phyloP scores from a whole-genome alignment of 1,284 basidiomycete genomes.

The Anthracocystis panici-leucophaei region DNA sequence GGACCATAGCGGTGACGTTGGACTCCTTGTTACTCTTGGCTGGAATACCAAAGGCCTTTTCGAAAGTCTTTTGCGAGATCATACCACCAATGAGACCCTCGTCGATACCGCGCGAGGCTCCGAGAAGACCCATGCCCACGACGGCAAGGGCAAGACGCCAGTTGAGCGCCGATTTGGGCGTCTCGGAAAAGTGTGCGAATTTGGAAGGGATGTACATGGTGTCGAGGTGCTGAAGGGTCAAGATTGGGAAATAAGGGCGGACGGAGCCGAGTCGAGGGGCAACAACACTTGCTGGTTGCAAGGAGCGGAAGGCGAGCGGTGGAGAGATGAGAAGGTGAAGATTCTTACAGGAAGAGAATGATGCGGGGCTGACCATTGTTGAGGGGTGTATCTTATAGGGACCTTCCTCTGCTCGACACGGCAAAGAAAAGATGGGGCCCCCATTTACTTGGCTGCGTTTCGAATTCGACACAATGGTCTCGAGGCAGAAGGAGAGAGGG shows the following conservation, averaged over 20 bases:
- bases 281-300: neutral
- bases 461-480: too few relatives aligned
- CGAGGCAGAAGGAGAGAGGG: too few relatives aligned
- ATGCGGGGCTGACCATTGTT: neutral
- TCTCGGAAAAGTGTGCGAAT: slow-evolving; percentile 45
- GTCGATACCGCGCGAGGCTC: slow-evolving; percentile 51
- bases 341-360: neutral
- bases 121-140: slow-evolving; percentile 45
- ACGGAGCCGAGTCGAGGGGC: slow-evolving; percentile 15
- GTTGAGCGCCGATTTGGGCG: slow-evolving; percentile 50
- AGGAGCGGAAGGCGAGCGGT: neutral
- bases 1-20: slow-evolving; percentile 52
- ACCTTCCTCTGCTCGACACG: neutral
- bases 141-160: slow-evolving; percentile 47
- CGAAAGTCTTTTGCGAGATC: slow-evolving; percentile 47
- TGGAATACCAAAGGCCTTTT: slow-evolving; percentile 33
- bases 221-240: neutral
- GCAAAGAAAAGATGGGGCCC: slow-evolving; percentile 3
- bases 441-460: neutral
- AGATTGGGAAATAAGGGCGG: neutral
- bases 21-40: slow-evolving; percentile 39
- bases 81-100: slow-evolving; percentile 49
- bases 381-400: slow-evolving; percentile 1
- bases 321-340: neutral
- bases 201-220: slow-evolving; percentile 46